phyloP scores from a whole-genome alignment of 352 stramenopile species.

The Thalassiosira sp. region DNA sequence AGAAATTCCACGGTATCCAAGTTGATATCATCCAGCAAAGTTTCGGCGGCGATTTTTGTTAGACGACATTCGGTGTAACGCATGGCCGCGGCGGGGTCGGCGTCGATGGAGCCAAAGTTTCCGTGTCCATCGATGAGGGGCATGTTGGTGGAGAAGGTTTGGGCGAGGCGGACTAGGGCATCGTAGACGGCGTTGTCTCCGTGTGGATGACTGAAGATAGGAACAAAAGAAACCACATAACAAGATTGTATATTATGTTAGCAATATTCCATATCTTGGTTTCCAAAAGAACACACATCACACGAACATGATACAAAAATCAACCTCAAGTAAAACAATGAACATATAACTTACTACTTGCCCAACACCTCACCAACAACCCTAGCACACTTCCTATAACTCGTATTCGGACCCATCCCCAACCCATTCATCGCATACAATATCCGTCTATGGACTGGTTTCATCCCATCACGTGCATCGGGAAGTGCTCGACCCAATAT shows the following conservation, averaged over 20 bases:
- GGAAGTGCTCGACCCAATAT: constrained; percentile 86
- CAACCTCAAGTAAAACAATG: no score
- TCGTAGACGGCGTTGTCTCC: constrained; percentile 87
- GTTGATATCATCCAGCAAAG: constrained; percentile 83
- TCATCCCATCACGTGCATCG: constrained; percentile 85
- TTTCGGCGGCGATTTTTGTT: constrained; percentile 72
- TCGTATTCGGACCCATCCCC: constrained; percentile 60
- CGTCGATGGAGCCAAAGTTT: constrained; percentile 87
- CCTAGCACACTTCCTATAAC: constrained; percentile 85
- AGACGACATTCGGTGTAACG: constrained; percentile 87
- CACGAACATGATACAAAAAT: no score
- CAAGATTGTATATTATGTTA: neutral
- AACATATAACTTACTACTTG: constrained; percentile 71
- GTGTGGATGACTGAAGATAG: constrained; percentile 78
- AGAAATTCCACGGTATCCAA: constrained; percentile 83
- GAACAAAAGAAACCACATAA: neutral
- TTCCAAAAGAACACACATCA: neutral
- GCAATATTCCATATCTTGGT: no score
- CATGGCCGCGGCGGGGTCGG: constrained; percentile 86
- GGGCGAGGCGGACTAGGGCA: constrained; percentile 85
- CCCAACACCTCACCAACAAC: constrained; percentile 87
- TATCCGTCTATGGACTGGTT: constrained; percentile 86
- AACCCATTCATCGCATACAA: constrained; percentile 86
- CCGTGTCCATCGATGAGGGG: constrained; percentile 85
- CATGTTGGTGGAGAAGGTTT: constrained; percentile 83